These are phyloP conservation scores for Penicillium ucsense DNA, from an alignment of 495 filamentous ascomycete genomes.

Conservation along the genomic window DNA sequence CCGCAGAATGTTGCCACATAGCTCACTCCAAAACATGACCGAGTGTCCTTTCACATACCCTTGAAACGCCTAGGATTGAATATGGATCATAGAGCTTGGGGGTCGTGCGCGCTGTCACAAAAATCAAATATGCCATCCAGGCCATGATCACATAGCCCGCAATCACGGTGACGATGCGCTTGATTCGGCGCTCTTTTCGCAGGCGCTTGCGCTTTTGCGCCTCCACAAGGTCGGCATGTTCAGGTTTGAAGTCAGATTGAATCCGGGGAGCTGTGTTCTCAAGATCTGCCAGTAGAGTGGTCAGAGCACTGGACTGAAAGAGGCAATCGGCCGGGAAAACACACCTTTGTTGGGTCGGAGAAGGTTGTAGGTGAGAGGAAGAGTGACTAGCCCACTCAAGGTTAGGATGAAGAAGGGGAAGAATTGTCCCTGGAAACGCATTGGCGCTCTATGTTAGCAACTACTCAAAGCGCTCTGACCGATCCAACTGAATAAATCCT, in stretches of 20 bases:
- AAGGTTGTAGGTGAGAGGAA: conserved; percentile 83
- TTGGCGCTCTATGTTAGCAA: conserved; percentile 1
- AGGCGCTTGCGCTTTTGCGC: conserved; percentile 77
- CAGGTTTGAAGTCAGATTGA: conserved; percentile 67
- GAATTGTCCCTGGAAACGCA: conserved; percentile 67
- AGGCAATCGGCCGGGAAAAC: conserved; percentile 11
- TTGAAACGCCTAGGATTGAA: conserved; percentile 77
- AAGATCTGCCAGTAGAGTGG: conserved; percentile 33
- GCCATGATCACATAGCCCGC: conserved; percentile 77
- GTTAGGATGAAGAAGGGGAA: conserved; percentile 98
- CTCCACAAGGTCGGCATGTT: conserved; percentile 76
- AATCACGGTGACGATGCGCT: conserved; percentile 69
- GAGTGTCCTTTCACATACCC: conserved; percentile 38
- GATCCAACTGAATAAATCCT: neutral
- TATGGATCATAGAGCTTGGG: conserved; percentile 93
- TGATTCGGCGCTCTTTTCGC: conserved; percentile 80
- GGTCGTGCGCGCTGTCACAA: conserved; percentile 59
- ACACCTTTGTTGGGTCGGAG: conserved; percentile 67
- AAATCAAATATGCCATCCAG: conserved; percentile 86
- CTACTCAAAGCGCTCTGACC: neutral
- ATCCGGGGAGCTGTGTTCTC: conserved; percentile 60
- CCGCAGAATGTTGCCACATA: too few species aligned
- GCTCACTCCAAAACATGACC: too few species aligned
- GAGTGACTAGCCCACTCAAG: conserved; percentile 73
- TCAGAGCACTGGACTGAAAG: neutral